Base-by-base conservation (phyloP, 2,329 filamentous ascomycete species). In the Xylariaceae sp. region DNA sequence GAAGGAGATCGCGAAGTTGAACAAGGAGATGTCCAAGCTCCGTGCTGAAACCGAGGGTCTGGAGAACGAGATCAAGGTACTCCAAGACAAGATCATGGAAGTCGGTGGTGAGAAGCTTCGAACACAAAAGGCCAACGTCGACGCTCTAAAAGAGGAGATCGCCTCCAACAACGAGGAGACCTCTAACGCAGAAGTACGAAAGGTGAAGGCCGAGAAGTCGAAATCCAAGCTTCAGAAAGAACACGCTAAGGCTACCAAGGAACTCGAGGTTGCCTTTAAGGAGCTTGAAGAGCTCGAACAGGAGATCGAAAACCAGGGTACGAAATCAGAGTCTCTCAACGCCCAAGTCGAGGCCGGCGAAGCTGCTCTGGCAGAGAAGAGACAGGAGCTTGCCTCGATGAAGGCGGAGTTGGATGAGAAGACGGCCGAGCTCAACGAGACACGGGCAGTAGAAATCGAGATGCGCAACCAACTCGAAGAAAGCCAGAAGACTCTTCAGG, bases 401-500 rank as follows among this genome's bases (percentile, higher is more conserved):
- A 99, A 97, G 76, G 78, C 83, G 3, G 90, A 96, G 68, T 81
- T 97, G 9, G 93, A 99, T 66, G 87, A 89, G 68, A 96, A 92
- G 79, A 88, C 85, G 1, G 78, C 87, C 0, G 91, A 95, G 72
- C 81, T 97, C 58, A 97, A 97, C 70, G 88, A 91, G 70, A 96
- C 89, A 0, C 85, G 93, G 8, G 92, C 91, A 0, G 80, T 88
- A 2, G 94, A 99, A 74, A 97, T 99, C 62, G 94, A 99, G 75
- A 97, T 97, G 92, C 89, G 90, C 64, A 97, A 97, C 76, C 96
- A 96, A 77, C 86, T 99, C 1, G 94, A 97, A 71, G 93, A 97
- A 71, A 94, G 93, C 73, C 89, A 96, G 66, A 99, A 99, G 76
- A 84, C 88, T 8, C 82, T 97, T 11, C 75, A 78, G 0, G 93